Base-by-base conservation (phyloP, 2,329 filamentous ascomycete genomes). In the Neofusicoccum sp. region DNA sequence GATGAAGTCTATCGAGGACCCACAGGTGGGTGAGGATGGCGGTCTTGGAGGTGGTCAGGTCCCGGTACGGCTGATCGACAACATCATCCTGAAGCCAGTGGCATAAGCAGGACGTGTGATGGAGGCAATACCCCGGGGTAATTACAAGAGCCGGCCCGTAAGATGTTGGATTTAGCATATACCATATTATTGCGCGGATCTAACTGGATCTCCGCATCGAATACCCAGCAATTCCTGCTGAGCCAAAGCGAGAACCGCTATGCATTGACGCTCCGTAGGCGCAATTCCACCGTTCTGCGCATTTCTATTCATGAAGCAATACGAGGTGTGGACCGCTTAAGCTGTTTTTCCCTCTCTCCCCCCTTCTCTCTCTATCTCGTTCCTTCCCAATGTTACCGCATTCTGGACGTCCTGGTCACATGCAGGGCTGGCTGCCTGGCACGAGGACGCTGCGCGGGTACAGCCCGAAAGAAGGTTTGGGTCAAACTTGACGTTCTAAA, bases 31-130 rank as follows among this genome's bases (percentile, higher is more conserved):
- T 0, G 93, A 98, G 73, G 87, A 92, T 65, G 74, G 80, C 30
- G 85, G 84, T 3, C 75, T 93, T 28, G 92, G 92, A 3, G 86
- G 84, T 60, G 87, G 86, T 3, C 88, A 88, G 1, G 90, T 90
- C 14, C 73, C 87, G 1, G 95, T 99, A 49, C 83, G 95, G 63
- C 78, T 99, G 75, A 97, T 99, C 73, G 95, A 99, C 71, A 99
- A 99, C 70, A 87, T 98, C 65, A 88, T 96, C n/a, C 61, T 80
- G 44, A 65, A 71, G 41, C 70, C 72, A 45, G 61, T 62, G 20
- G 31, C 44, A 28, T 60, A 28, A 60, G n/a, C 24, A 41, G 3
- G 16, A 20, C 24, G 20, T 8, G 4, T 16, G 3, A 20, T 44
- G 8, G 41, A 11, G 14, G 20, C 8, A 45, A 5, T 20, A 8